Conservation (phyloP, 2,329 filamentous ascomycete genomes). For the Aspergillus versicolor region DNA sequence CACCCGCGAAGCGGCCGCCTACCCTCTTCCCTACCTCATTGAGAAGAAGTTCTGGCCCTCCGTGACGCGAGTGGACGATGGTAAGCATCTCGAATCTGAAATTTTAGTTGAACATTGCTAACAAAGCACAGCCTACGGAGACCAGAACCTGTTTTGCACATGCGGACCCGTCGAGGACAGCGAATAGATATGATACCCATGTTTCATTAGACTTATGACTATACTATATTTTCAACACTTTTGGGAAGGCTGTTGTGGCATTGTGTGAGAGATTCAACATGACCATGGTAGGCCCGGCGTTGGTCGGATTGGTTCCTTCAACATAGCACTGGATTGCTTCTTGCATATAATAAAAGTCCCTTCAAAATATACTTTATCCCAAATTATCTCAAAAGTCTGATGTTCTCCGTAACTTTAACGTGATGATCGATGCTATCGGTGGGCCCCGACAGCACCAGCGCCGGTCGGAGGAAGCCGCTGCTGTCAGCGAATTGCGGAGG, state of each 20-base stretch:
- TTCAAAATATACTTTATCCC: background rate
- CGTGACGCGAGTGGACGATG: conserved; percentile 82
- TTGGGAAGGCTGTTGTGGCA: conserved; percentile 13
- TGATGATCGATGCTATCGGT: background rate
- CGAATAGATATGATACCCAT: conserved; percentile 42
- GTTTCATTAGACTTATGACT: conserved; percentile 21
- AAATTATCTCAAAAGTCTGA: too few species aligned
- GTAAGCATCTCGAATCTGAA: conserved; percentile 52
- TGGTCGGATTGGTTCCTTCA: conserved; percentile 3
- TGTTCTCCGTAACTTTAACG: too few species aligned
- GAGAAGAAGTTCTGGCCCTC: conserved; percentile 99
- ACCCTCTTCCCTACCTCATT: conserved; percentile 75
- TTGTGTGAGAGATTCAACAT: conserved; percentile 32
- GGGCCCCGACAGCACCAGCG: background rate
- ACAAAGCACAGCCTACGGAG: conserved; percentile 68
- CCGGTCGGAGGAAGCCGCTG: conserved; percentile 28
- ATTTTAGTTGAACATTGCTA: conserved; percentile 19
- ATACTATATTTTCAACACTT: conserved; percentile 21
- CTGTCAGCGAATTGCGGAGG: conserved; percentile 8
- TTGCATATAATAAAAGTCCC: background rate
- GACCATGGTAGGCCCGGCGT: conserved; percentile 22
- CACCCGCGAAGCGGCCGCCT: conserved; percentile 77
- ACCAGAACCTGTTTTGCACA: conserved; percentile 91
- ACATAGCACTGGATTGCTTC: background rate
- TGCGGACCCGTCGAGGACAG: conserved; percentile 76